Percentiles rank a stretch among this genome's conserved stretches.
These are phyloP conservation scores for Boletus rubescentipes DNA, from an alignment of 768 basidiomycete species.

Conservation along the genomic window DNA sequence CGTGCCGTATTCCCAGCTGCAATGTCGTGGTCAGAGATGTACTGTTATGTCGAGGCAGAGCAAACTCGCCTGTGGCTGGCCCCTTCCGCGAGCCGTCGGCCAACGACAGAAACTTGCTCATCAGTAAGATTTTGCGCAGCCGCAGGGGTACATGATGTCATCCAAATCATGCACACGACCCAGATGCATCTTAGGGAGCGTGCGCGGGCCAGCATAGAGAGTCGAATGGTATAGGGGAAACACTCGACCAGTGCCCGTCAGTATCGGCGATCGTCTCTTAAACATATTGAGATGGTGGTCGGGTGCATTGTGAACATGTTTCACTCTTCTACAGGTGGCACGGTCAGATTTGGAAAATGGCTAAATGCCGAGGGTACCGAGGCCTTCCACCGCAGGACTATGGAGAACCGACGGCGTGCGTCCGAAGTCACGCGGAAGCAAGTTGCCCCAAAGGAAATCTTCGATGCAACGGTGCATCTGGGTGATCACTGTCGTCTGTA, in stretches of 20 bases:
- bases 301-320: no score
- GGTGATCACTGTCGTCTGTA: no score
- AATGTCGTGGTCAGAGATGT: neutral
- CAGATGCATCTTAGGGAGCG: neutral
- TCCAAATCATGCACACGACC: neutral
- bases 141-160: slow-evolving; percentile 1
- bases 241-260: neutral
- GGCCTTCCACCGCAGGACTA: no score
- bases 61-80: slow-evolving; percentile 40
- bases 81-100: slow-evolving; percentile 38
- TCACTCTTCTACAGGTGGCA: neutral
- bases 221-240: neutral
- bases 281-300: neutral
- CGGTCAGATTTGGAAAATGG: no score
- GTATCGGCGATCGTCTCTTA: neutral
- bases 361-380: no score
- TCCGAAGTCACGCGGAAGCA: no score
- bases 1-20: slow-evolving; percentile 56
- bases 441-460: no score
- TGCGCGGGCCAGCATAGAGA: neutral
- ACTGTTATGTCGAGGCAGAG: neutral
- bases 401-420: no score
- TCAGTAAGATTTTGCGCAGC: slow-evolving; percentile 36
- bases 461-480: no score
- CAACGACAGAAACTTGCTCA: slow-evolving; percentile 36